Percentiles rank a stretch among this genome's conserved stretches.
Conservation (phyloP, 2,329 filamentous ascomycete species). For the Diaporthe sp. region DNA sequence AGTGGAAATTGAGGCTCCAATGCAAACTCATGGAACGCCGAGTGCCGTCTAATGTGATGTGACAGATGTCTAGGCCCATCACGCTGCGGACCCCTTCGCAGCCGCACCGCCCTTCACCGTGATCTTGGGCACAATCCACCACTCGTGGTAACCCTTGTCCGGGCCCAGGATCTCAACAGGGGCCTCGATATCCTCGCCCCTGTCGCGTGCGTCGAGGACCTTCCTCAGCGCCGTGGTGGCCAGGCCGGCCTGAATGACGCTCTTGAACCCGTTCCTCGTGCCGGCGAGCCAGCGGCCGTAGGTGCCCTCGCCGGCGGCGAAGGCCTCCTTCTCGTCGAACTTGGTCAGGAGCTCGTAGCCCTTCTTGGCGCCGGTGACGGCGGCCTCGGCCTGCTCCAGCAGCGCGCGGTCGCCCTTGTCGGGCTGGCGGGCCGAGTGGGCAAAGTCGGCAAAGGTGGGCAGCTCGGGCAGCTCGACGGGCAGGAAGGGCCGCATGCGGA, state of each 20-base stretch:
- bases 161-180: slow-evolving; percentile 66
- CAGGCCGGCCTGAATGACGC: slow-evolving; percentile 79
- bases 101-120: slow-evolving; percentile 39
- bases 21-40: slow-evolving; percentile 7
- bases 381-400: slow-evolving; percentile 61
- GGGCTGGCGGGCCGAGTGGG: slow-evolving; percentile 56
- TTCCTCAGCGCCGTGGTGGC: slow-evolving; percentile 73
- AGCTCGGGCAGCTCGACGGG: slow-evolving; percentile 77
- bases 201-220: slow-evolving; percentile 58
- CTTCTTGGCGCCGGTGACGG: slow-evolving; percentile 64
- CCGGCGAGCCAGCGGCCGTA: slow-evolving; percentile 74
- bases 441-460: slow-evolving; percentile 75
- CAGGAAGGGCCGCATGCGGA: slow-evolving; percentile 89
- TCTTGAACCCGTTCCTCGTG: slow-evolving; percentile 73
- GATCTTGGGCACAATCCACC: slow-evolving; percentile 74
- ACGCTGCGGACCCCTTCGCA: slow-evolving; percentile 8
- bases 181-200: slow-evolving; percentile 53
- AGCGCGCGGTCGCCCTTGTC: slow-evolving; percentile 57
- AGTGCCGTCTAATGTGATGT: background rate
- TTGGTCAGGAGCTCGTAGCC: slow-evolving; percentile 70
- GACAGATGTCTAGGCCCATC: background rate
- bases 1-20: background rate
- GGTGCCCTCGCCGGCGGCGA: slow-evolving; percentile 62
- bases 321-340: slow-evolving; percentile 65
- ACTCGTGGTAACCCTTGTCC: slow-evolving; percentile 72